Base-by-base conservation (phyloP, 345 rosid genomes). In the Citrus cavaleriei region DNA sequence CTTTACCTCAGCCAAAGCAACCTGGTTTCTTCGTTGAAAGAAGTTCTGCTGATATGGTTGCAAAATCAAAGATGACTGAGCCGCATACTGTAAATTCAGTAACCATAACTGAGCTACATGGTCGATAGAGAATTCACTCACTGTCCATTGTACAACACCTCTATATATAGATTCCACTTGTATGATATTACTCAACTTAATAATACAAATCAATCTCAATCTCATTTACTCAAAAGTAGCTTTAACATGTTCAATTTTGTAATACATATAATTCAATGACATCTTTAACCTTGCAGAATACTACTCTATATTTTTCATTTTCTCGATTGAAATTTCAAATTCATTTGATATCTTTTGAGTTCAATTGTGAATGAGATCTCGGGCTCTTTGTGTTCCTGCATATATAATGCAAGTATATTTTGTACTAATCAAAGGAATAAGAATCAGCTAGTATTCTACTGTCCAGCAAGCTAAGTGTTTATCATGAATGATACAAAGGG, bases 1-100 rank as follows among this genome's bases (percentile, higher is more conserved):
- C 37, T 21, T 30, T 69, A 24, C 76, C 72, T 70, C 30, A 18
- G 25, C 77, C 77, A 0, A 72, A 35, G 25, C 55, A 72, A 4
- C 72, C 81, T 24, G 81, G 72, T 49, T 79, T 72, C 46, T 79
- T 64, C 65, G 37, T 10, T 4, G 76, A 62, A 54, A 34, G 72
- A 19, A 51, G 24, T 2, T 3, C 19, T 25, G 9, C 35, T 30
- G 64, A 49, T 14, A 13, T 12, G 2, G 34, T n/a, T 5, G 3
- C 62, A n/a, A 40, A 34, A 21, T 37, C 68, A n/a, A 61, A 1
- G 24, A 24, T 25, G 24, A 9, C 34, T n/a, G n/a, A 27, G 30
- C 19, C 7, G 28, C n/a, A 10, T 27, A 67, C 55, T 16, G 46
- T 16, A 68, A 74, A 59, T 80, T 25, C 68, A 30, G 55, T 49